Base-by-base conservation (phyloP, 169 alveolate species). In the Ichthyophthirius multifiliis region DNA sequence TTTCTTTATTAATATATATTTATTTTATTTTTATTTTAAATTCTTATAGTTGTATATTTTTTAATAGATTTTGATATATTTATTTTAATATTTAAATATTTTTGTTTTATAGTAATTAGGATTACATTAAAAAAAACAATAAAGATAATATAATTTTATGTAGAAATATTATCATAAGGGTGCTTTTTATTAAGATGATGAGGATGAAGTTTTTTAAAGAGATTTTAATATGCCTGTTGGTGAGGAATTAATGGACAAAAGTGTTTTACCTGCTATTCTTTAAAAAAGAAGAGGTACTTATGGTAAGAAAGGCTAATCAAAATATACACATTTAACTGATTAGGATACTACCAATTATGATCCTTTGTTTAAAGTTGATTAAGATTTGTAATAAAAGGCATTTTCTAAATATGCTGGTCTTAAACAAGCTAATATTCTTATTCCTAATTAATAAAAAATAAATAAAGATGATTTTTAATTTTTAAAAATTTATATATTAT, bases 211-310 rank as follows among this genome's bases (percentile, higher is more conserved):
- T 15, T 90, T 89, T 44, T 45, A 89, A 27, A 85, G 97, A 65
- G 97, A 93, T 84, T 90, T 84, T 75, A 93, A 93, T 79, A 82
- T 90, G 83, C 95, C 97, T 2, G 92, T 92, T 4, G 94, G 94
- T 62, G 90, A 81, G 45, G 97, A 93, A 65, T 75, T 86, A 43
- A 67, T 78, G 65, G 90, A 85, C 65, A 89, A 83, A 83, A 78
- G 76, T 32, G 75, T 81, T 35, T 43, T 84, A 74, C 81, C 82
- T 10, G 3, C 32, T 3, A 10, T 75, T 5, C 18, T 63, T 55
- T 16, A 83, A 23, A 82, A 64, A 41, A 76, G 81, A 75, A 83
- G 83, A 75, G 83, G 83, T 74, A 44, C 35, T 32, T 76, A 44
- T 39, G 83, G 83, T 37, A 75, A 63, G 35, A 83, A 45, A 35